phyloP scores from a whole-genome alignment of 495 filamentous ascomycete species.

The Parmelia sp. region DNA sequence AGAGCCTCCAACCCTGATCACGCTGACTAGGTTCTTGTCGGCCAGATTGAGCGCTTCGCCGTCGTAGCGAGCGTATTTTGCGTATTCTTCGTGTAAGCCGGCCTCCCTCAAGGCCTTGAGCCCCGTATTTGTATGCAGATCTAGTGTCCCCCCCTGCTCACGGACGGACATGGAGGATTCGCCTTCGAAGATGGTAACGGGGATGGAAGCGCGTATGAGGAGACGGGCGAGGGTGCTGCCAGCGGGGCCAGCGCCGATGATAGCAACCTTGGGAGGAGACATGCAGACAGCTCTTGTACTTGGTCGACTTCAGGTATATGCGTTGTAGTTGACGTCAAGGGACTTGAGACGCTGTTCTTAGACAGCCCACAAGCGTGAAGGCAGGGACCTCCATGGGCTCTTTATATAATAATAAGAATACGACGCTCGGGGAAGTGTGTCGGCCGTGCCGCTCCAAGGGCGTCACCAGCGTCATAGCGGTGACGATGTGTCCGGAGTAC shows the following conservation, averaged over 20 bases:
- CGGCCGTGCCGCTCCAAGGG: no score
- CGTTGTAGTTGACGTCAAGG: no score
- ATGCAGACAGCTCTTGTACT: neutral
- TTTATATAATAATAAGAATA: no score
- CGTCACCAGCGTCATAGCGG: no score
- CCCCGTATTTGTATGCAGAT: constrained; percentile 47
- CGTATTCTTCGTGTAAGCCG: constrained; percentile 46
- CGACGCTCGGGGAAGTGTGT: no score
- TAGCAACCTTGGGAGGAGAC: constrained; percentile 39
- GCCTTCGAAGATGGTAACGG: constrained; percentile 49
- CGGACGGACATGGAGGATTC: constrained; percentile 35
- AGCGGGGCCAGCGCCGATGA: constrained; percentile 53
- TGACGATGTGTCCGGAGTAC: no score
- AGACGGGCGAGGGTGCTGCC: constrained; percentile 54
- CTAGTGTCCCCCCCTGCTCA: constrained; percentile 50
- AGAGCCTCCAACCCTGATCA: constrained; percentile 23
- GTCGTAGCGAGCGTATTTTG: constrained; percentile 36
- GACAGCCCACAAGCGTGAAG: no score
- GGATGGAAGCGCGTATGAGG: constrained; percentile 41
- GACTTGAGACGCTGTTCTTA: neutral
- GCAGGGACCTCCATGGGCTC: no score
- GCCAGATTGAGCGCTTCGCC: constrained; percentile 35
- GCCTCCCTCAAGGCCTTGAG: constrained; percentile 48
- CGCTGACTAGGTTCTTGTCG: constrained; percentile 33
- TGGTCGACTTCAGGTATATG: neutral